Base-by-base conservation (phyloP, 306 rosid genomes). In the Mimosa bimucronata region DNA sequence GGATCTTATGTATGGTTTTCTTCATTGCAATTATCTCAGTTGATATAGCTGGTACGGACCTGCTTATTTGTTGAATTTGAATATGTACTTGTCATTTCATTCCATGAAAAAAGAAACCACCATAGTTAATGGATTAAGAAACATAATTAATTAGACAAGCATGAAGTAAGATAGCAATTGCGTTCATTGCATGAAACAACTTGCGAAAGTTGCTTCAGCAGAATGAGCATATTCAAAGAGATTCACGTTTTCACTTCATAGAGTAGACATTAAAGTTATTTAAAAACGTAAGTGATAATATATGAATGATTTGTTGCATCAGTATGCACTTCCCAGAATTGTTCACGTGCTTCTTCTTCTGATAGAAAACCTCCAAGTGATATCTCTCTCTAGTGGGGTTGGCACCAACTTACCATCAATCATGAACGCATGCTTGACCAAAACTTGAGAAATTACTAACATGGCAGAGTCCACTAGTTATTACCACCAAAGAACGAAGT, bases 401-500 rank as follows among this genome's bases (percentile, higher is more conserved):
- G 28, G 46, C 76, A 65, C 21, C 55, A 76, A 76, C 67, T 71
- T 71, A 71, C 12, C 78, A 76, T 71, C 74, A 25, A 8, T 50
- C 55, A 77, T 71, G 62, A 81, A 66, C 30, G 52, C 79, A 73
- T 74, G 77, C 73, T 67, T 78, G 67, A 14, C 67, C 38, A 78
- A 70, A 58, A 58, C 66, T 25, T 60, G 18, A 60, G 66, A 82
- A 65, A 42, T 82, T 83, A 44, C 83, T 65, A 31, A 31, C 37
- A 77, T 53, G 74, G 66, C 66, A 73, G 77, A 57, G 46, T 38
- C 86, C 83, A 78, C 86, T 55, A 40, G 55, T 72, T 77, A 82
- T 72, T 77, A 82, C 75, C 82, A 71, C 74, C 85, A 45, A 25
- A 46, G 37, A 38, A 58, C 53, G 16, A 52, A 19, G 58, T 18